These are phyloP conservation scores for Alternaria triticina DNA, from an alignment of 2,329 filamentous ascomycete species.

Conservation along the genomic window DNA sequence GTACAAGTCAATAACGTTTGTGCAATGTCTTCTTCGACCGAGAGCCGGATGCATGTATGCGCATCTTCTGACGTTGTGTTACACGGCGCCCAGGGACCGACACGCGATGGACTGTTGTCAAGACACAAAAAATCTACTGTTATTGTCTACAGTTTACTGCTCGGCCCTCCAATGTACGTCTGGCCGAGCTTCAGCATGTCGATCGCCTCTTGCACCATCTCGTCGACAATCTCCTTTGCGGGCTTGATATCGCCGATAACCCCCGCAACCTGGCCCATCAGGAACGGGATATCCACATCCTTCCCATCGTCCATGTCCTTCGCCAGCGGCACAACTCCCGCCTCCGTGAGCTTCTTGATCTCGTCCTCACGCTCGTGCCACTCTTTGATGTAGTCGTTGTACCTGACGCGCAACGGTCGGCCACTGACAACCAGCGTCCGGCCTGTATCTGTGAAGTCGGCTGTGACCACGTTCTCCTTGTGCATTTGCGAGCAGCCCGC, in stretches of 20 bases:
- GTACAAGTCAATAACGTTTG: not conserved
- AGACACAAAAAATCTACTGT: not conserved
- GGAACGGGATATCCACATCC: slow-evolving; percentile 82
- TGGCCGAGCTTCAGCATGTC: slow-evolving; percentile 48
- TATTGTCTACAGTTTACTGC: slow-evolving; percentile 43
- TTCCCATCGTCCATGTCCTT: slow-evolving; percentile 82
- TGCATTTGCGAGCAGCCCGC: slow-evolving; percentile 81
- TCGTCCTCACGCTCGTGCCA: slow-evolving; percentile 81
- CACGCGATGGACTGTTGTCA: not conserved
- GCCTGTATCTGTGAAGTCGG: slow-evolving; percentile 78
- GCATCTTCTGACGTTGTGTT: not conserved
- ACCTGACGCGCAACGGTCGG: slow-evolving; percentile 77
- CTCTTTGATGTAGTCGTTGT: slow-evolving; percentile 80
- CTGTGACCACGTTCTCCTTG: slow-evolving; percentile 83
- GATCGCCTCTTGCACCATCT: slow-evolving; percentile 71
- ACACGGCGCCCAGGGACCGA: slow-evolving; percentile 3
- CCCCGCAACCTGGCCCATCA: slow-evolving; percentile 94
- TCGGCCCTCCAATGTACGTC: slow-evolving; percentile 39
- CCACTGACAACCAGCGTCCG: slow-evolving; percentile 84
- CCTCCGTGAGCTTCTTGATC: slow-evolving; percentile 76
- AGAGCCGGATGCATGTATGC: not conserved
- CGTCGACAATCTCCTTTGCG: slow-evolving; percentile 81
- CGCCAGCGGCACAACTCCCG: slow-evolving; percentile 80
- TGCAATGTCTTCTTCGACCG: not conserved
- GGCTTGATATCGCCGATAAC: slow-evolving; percentile 79